Percentiles rank a stretch among this genome's conserved stretches.
These are phyloP conservation scores for Teratosphaeria pseudoeucalypti DNA, from an alignment of 2,329 filamentous ascomycete species.

Conservation along the genomic window DNA sequence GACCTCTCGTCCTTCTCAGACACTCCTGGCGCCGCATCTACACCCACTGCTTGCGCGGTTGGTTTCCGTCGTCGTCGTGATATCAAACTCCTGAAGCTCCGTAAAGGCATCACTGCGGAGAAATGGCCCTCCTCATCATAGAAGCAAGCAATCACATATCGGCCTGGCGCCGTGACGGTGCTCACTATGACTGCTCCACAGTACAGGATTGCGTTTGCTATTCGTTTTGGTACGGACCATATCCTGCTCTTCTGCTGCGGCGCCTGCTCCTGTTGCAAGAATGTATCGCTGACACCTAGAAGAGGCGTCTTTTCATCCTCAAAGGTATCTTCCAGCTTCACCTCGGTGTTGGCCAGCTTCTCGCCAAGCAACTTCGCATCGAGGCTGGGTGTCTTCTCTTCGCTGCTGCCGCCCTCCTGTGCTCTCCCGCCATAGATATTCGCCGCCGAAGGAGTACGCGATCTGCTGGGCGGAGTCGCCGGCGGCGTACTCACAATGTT, in stretches of 20 bases:
- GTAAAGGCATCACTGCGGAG: conserved; percentile 63
- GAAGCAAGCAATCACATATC: conserved; percentile 74
- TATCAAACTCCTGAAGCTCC: conserved; percentile 46
- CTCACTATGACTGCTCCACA: conserved; percentile 70
- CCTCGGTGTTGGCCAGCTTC: conserved; percentile 5
- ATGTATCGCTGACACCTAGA: conserved; percentile 29
- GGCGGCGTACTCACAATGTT: conserved; percentile 78
- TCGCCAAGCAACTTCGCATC: conserved; percentile 15
- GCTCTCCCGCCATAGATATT: conserved; percentile 7
- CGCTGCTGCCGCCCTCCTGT: conserved; percentile 3
- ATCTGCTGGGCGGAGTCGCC: conserved; percentile 44
- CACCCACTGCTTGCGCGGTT: conserved; percentile 18
- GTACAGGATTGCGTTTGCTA: conserved; percentile 62
- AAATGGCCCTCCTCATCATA: conserved; percentile 73
- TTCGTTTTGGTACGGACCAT: conserved; percentile 36
- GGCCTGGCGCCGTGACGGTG: conserved; percentile 66
- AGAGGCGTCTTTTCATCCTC: conserved; percentile 61
- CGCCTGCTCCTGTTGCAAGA: neutral
- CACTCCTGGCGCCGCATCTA: conserved; percentile 21
- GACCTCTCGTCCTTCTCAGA: conserved; percentile 24
- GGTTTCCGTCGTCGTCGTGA: conserved; percentile 28
- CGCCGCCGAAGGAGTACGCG: conserved; percentile 29
- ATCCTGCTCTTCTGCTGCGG: conserved; percentile 6
- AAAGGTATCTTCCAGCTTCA: conserved; percentile 5
- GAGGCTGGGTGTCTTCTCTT: conserved; percentile 5